These are phyloP conservation scores for Rachicladosporium sp. DNA, from an alignment of 2,329 filamentous ascomycete species.

Conservation along the genomic window DNA sequence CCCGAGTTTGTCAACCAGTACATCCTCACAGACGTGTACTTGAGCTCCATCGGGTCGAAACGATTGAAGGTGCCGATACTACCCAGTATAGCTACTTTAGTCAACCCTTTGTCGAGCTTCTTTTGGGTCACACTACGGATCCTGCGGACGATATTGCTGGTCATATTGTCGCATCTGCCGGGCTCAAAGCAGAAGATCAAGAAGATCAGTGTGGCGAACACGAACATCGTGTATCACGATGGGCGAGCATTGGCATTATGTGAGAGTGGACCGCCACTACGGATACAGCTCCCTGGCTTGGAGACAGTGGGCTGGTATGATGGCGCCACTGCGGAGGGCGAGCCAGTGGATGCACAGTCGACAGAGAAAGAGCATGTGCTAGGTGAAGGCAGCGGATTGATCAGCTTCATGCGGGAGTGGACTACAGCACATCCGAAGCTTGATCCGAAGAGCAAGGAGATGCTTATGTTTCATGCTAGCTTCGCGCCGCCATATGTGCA, in stretches of 20 bases:
- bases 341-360: conserved; percentile 24
- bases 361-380: conserved; percentile 11
- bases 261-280: conserved; percentile 58
- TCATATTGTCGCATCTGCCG: conserved; percentile 45
- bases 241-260: conserved; percentile 57
- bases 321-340: conserved; percentile 42
- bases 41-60: conserved; percentile 39
- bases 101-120: conserved; percentile 46
- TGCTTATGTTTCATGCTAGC: conserved; percentile 55
- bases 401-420: conserved; percentile 57
- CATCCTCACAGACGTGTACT: conserved; percentile 53
- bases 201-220: conserved; percentile 61
- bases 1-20: conserved; percentile 60
- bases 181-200: conserved; percentile 47
- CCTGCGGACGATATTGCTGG: conserved; percentile 44
- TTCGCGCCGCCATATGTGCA: conserved; percentile 55
- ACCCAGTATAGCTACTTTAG: conserved; percentile 54
- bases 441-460: conserved; percentile 51
- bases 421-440: conserved; percentile 58
- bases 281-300: conserved; percentile 49
- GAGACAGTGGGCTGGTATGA: conserved; percentile 62
- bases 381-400: conserved; percentile 30
- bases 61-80: conserved; percentile 45
- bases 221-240: conserved; percentile 53
- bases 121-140: conserved; percentile 40